Base-by-base conservation (phyloP, 768 basidiomycete genomes). In the Boletus vermiculosoides region DNA sequence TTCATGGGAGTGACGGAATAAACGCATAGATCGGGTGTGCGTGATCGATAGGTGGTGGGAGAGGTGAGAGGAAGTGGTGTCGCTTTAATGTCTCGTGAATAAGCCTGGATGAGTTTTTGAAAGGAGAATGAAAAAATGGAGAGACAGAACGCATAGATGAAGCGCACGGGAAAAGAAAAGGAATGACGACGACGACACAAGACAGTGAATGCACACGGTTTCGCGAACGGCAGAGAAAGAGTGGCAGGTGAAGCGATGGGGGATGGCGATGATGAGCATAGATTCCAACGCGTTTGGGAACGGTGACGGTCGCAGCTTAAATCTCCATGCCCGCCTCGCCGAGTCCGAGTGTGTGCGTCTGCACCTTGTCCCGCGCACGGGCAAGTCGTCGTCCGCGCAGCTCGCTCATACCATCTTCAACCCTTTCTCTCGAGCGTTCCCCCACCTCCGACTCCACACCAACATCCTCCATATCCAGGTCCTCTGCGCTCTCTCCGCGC, bases 381-480 rank as follows among this genome's bases (percentile, higher is more conserved):
- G 46, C 66, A 18, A 44, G 54, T 10, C 34, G 65, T 45, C 65
- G 66, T 33, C 66, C 65, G n/a, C 65, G 63, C 20, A 41, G 18
- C 25, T 62, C 63, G 31, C 33, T 45, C 2, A n/a, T 5, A 2
- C 28, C 22, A 0, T 55, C 58, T 2, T 33, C 54, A 2, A 42
- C 36, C 15, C 28, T 15, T 2, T 53, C 52, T 49, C 49, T 60
- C 40, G 44, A 45, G 45, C 42, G 48, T 1, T 61, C 63, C 20
- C 40, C n/a, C 3, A 6, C 39, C 9, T 61, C 56, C 20, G 51
- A 51, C 7, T 9, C 37, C 23, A 50, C 34, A 6, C 41, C 49
- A 9, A 18, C 44, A 11, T 59, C 60, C 9, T 63, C 63, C 65
- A 66, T 66, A 8, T 68, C 65, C 31, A 68, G 20, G 36, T 66